Base-by-base conservation (phyloP, 495 filamentous ascomycete species). In the Xylaria flabelliformis region DNA sequence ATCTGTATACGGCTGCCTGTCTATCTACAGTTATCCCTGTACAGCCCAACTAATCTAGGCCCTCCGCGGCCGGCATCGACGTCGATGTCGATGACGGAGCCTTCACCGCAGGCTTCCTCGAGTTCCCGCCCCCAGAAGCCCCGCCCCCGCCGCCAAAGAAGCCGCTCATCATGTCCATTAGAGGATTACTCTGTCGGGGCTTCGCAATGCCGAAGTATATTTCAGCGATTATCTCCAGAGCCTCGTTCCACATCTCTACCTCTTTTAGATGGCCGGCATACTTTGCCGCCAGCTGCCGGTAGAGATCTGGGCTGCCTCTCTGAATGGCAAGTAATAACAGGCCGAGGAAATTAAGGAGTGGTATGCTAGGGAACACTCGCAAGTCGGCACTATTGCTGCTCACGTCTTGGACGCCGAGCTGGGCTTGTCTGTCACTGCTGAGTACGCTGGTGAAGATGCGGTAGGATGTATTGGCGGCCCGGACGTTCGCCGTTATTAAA, bases 201-300 rank as follows among this genome's bases (percentile, higher is more conserved):
- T 94, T 89, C 85, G 91, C 91, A 77, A 99, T 97, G n/a, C 88
- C 90, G 80, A 98, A 99, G 83, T 98, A 99, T 88, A 96, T 95
- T 86, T 98, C 95, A 51, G 92, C 96, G 74, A 98, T 90, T 79
- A 92, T 90, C 53, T 93, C 91, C 74, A 98, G 83, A 26, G 92
- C 88, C 78, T 96, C 94, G 51, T 94, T 91, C 94, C 96, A 98
- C 32, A 84, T 83, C 4, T 80, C 81, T 15, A 90, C 82, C 73
- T 97, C 97, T 71, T 87, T 88, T 48, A 98, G 87, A 67, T 95
- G 89, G 4, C 83, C 78, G 13, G 89, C 87, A 80, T 98, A 99
- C 77, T 97, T 95, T 21, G 85, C 89, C 75, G 89, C 91, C 71
- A 98, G 83, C 78, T 93, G 90, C 73, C 90, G 90, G 82, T 92